A percentile compares a stretch with the other conserved stretches of the same genome.
These are phyloP conservation scores for Picea mariana DNA, from an alignment of 83 land plant genomes.

Conservation along the genomic window DNA sequence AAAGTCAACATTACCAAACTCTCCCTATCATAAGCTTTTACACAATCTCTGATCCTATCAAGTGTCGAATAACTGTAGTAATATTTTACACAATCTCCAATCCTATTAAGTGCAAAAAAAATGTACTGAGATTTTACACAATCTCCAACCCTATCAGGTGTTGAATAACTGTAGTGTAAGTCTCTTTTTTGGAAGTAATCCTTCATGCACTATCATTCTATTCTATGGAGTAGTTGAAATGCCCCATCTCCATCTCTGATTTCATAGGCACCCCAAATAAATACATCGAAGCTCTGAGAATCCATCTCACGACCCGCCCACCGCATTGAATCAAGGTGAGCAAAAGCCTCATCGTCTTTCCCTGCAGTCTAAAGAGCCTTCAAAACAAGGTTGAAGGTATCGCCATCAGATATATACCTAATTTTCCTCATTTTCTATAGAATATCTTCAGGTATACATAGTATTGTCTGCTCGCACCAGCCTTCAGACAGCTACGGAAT, in stretches of 20 bases:
- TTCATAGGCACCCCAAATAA: neutral
- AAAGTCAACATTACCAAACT: too few species aligned
- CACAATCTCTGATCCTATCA: too few species aligned
- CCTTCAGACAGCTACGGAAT: too few species aligned
- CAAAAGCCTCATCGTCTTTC: neutral
- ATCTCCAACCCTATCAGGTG: neutral
- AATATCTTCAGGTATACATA: too few species aligned
- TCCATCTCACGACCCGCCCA: neutral
- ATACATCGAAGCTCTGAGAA: neutral
- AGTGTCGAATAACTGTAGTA: too few species aligned
- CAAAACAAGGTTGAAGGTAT: neutral
- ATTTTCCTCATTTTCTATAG: neutral
- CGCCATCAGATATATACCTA: neutral
- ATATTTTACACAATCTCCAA: too few species aligned
- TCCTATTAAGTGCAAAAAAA: too few species aligned
- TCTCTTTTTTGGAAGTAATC: neutral
- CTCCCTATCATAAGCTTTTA: too few species aligned
- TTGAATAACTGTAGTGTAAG: neutral
- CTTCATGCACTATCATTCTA: neutral
- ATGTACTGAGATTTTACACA: neutral
- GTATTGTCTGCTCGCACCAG: too few species aligned
- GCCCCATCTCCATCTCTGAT: neutral
- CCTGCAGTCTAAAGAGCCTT: neutral
- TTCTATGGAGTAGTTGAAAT: neutral
- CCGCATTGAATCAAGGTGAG: neutral